Evolutionary conservation across 202 grass and related monocot genomes (phyloP), one percentile per base, ranked within the genome.

Genomic region (Cymbopogon flexuosus): DNA sequence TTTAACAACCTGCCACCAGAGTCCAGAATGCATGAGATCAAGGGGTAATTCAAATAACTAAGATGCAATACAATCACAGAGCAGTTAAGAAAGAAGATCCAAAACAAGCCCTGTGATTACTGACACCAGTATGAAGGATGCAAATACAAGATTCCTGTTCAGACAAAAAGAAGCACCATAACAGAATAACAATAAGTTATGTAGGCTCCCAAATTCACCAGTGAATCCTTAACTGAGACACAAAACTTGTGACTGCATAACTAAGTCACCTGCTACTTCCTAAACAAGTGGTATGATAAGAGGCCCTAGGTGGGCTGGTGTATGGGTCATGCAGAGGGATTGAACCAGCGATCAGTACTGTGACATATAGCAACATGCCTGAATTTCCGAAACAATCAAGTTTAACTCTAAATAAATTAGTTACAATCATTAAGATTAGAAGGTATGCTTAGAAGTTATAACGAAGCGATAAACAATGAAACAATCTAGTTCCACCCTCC

Each of bases 1-100:
- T 87, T 88, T 84, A 88, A 94, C 90, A 91, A 99, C 96, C 96
- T 99, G 15, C 75, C 68, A 66, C 42, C 66, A 79, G 39, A 61
- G 59, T n/a, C 42, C 66, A 79, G 39, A 61, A 65, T n/a, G 18
- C 21, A 72, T 80, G 31, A 60, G 21, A 4, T 72, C 70, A 57
- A 80, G 41, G 71, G 22, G 30, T 54, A 70, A 81, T 5, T 22
- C 11, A 51, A 72, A 72, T 35, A 73, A 68, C 62, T 22, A 77
- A 57, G 4, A 72, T 9, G 10, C 14, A 75, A 43, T 60, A 34
- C 54, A 19, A 67, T 67, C 59, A 43, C 39, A 29, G 46, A 67
- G 18, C 39, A 68, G 40, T 68, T 59, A 62, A 61, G 31, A 77
- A 14, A 54, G 46, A 85, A 66, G 40, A 56, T 65, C 16, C 12